Conservation (phyloP, 768 basidiomycete species). For the Agrocybe pediades region DNA sequence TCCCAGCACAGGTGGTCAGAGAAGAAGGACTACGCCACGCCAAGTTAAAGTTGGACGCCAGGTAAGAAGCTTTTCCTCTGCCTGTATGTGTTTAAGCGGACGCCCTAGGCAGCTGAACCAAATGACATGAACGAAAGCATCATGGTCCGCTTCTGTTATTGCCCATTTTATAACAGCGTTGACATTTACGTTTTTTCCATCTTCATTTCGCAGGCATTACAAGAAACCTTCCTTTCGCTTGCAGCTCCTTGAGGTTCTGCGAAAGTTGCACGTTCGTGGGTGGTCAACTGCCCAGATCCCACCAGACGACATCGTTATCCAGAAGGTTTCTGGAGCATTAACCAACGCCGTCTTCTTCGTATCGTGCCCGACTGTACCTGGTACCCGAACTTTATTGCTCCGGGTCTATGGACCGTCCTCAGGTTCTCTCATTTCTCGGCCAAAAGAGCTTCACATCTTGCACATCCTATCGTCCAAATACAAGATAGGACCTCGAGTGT, state of each 20-base stretch:
- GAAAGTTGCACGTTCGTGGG: conserved; percentile 53
- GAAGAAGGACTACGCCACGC: conserved; percentile 66
- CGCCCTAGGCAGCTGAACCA: conserved; percentile 35
- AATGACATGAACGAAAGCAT: conserved; percentile 21
- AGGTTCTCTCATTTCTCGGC: conserved; percentile 82
- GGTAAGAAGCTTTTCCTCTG: conserved; percentile 52
- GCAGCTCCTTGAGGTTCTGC: conserved; percentile 57
- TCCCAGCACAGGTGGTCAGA: conserved; percentile 42
- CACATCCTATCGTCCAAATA: conserved; percentile 89
- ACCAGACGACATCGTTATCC: conserved; percentile 56
- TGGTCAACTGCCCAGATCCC: conserved; percentile 56
- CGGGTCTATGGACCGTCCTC: conserved; percentile 93
- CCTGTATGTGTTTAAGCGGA: conserved; percentile 32
- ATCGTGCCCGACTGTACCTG: conserved; percentile 59
- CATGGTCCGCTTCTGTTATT: conserved; percentile 34
- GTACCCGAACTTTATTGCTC: conserved; percentile 71
- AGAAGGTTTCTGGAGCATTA: conserved; percentile 86
- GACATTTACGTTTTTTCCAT: conserved; percentile 16
- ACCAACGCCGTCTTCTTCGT: conserved; percentile 99
- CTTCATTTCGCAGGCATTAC: conserved; percentile 53
- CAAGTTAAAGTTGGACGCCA: conserved; percentile 58
- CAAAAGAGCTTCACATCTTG: conserved; percentile 83
- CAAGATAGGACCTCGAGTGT: conserved; percentile 87
- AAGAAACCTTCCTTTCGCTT: conserved; percentile 57
- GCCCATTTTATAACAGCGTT: conserved; percentile 20